Conservation (phyloP, 129 eudicot species). For the Tagetes patula region DNA sequence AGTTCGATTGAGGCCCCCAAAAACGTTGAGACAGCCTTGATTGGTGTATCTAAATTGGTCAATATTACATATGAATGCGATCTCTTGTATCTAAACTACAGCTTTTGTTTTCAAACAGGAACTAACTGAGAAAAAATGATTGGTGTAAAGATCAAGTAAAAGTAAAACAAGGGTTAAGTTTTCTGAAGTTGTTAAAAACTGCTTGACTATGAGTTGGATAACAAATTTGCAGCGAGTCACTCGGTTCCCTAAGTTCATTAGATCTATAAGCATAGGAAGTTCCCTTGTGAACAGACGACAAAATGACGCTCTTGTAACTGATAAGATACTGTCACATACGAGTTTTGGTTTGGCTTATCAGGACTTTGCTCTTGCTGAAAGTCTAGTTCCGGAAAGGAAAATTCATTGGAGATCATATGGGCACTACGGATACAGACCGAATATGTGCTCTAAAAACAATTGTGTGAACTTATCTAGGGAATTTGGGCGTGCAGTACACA, state of each 20-base stretch:
- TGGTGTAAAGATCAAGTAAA: slow-evolving; percentile 7
- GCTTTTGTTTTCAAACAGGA: slow-evolving; percentile 29
- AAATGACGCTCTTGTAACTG: slow-evolving; percentile 18
- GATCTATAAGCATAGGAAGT: slow-evolving; percentile 22
- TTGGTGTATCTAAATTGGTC: too few species aligned
- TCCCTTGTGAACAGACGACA: slow-evolving; percentile 23
- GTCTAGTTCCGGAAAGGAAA: slow-evolving; percentile 21
- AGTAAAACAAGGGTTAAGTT: slow-evolving; percentile 13
- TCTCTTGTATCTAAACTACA: slow-evolving; percentile 25
- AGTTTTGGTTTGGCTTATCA: slow-evolving; percentile 25
- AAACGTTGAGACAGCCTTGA: too few species aligned
- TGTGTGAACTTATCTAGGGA: slow-evolving; percentile 21
- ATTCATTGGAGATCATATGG: slow-evolving; percentile 28
- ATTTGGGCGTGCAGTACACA: slow-evolving; percentile 35
- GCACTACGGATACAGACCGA: slow-evolving; percentile 12
- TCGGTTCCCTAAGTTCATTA: slow-evolving; percentile 27
- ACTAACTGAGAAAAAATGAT: slow-evolving; percentile 16
- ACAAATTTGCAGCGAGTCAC: slow-evolving; percentile 33
- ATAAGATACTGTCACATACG: slow-evolving; percentile 18
- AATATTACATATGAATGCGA: not conserved
- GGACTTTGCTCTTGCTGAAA: slow-evolving; percentile 21
- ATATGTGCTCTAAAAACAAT: slow-evolving; percentile 18
- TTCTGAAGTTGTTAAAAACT: slow-evolving; percentile 7
- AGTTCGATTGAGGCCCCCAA: too few species aligned
- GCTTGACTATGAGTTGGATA: slow-evolving; percentile 43